Conservation (phyloP, 371 early-diverging fungal genomes). For the Mucor velutinosus region DNA sequence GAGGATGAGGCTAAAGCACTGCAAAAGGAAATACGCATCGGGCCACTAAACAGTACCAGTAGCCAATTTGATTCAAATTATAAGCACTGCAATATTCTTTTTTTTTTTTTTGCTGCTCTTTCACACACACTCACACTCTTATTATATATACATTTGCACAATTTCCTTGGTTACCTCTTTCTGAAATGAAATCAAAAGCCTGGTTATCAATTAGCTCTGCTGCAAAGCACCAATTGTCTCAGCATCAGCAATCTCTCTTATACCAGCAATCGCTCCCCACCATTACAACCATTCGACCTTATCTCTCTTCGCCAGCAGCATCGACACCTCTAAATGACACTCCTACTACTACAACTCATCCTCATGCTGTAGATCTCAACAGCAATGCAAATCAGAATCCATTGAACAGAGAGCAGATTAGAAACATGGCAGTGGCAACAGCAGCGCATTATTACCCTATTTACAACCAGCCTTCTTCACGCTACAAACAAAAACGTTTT, state of each 20-base stretch:
- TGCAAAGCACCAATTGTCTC: constrained; percentile 9
- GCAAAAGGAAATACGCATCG: constrained; percentile 1
- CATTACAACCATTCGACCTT: constrained; percentile 1
- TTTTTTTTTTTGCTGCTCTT: neutral
- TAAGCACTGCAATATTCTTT: neutral
- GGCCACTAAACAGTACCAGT: neutral
- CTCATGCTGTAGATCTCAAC: neutral
- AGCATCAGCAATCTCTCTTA: neutral
- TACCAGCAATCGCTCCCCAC: neutral
- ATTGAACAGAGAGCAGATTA: neutral
- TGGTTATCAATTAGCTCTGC: constrained; percentile 5
- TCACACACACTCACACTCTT: neutral
- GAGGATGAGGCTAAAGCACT: neutral
- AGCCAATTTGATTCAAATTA: neutral
- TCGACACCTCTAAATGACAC: neutral
- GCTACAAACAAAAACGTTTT: neutral
- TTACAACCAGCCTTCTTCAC: constrained; percentile 11
- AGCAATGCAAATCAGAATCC: neutral
- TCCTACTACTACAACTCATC: neutral
- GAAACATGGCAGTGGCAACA: neutral
- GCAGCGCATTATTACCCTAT: constrained; percentile 5
- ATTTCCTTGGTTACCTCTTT: neutral
- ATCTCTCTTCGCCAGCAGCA: neutral
- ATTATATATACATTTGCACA: neutral
- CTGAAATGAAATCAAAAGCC: constrained; percentile 17